Conservation (phyloP, 2,329 filamentous ascomycete genomes). For the Phaeosphaeriaceae sp. region DNA sequence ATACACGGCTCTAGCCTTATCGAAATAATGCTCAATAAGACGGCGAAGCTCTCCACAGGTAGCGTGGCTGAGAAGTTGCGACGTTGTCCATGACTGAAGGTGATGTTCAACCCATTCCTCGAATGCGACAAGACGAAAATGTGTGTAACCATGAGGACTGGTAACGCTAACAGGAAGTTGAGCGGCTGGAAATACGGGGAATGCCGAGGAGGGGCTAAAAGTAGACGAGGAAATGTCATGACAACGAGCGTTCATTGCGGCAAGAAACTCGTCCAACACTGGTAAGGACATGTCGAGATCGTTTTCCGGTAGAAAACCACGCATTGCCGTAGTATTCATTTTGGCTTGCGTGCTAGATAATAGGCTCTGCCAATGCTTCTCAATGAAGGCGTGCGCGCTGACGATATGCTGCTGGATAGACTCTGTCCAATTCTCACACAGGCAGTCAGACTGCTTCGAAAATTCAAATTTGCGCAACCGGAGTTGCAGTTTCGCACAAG, state of each 20-base stretch:
- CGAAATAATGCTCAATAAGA: conserved; percentile 25
- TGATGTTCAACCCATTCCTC: conserved; percentile 58
- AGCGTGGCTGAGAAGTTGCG: conserved; percentile 17
- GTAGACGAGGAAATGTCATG: too few species aligned
- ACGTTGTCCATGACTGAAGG: conserved; percentile 50
- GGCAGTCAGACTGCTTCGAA: conserved; percentile 5
- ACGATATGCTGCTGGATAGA: conserved; percentile 4
- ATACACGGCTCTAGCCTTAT: conserved; percentile 41
- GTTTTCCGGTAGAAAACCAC: conserved; percentile 14
- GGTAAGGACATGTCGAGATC: conserved; percentile 26
- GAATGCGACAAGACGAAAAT: conserved; percentile 56
- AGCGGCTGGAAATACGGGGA: conserved; percentile 14
- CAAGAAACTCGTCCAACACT: conserved; percentile 24
- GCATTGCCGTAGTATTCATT: conserved; percentile 6
- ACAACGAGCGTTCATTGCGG: too few species aligned
- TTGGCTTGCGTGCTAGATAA: conserved; percentile 1
- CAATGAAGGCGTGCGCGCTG: conserved; percentile 13
- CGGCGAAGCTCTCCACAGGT: conserved; percentile 32
- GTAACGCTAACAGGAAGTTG: too few species aligned
- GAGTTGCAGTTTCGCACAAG: conserved; percentile 28
- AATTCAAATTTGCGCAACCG: conserved; percentile 31
- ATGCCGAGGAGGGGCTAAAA: too few species aligned
- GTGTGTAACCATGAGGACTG: conserved; percentile 17
- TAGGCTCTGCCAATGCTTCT: conserved; percentile 16
- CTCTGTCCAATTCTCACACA: conserved; percentile 8